Conservation (phyloP, 192 early-diverging fungal genomes). For the Linnemannia exigua region DNA sequence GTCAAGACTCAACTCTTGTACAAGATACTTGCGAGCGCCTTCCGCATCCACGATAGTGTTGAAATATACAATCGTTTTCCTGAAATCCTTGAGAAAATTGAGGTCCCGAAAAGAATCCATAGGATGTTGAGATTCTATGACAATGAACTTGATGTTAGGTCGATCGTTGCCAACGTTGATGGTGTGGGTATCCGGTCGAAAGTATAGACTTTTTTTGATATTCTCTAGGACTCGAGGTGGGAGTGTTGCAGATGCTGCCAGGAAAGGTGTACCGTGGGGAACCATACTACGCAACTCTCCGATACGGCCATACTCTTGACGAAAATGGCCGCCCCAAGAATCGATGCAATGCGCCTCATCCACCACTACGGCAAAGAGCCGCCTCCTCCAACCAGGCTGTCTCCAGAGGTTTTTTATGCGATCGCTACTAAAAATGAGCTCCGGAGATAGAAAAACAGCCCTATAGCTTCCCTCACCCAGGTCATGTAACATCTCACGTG, state of each 20-base stretch:
- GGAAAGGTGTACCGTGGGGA: neutral
- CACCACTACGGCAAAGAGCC: slow-evolving; percentile 13
- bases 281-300: slow-evolving; percentile 10
- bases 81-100: slow-evolving; percentile 6
- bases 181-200: neutral
- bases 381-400: slow-evolving; percentile 1
- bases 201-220: slow-evolving; percentile 6
- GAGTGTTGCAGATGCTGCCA: neutral
- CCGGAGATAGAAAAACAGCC: slow-evolving; percentile 44
- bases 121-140: neutral
- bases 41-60: neutral
- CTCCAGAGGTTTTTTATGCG: slow-evolving; percentile 22
- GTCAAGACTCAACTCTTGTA: too few relatives aligned
- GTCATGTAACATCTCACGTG: neutral
- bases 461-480: slow-evolving; percentile 3
- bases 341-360: slow-evolving; percentile 31
- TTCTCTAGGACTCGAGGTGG: neutral
- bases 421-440: slow-evolving; percentile 5
- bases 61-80: slow-evolving; percentile 35
- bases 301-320: neutral
- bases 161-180: slow-evolving; percentile 24
- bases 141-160: slow-evolving; percentile 6
- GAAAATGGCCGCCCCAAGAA: slow-evolving; percentile 9
- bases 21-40: neutral
- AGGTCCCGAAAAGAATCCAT: slow-evolving; percentile 6